A percentile compares a stretch with the other conserved stretches of the same genome.
Evolutionary conservation across 805 yeast genomes (phyloP).

Genomic region (Babjeviella inositovora): DNA sequence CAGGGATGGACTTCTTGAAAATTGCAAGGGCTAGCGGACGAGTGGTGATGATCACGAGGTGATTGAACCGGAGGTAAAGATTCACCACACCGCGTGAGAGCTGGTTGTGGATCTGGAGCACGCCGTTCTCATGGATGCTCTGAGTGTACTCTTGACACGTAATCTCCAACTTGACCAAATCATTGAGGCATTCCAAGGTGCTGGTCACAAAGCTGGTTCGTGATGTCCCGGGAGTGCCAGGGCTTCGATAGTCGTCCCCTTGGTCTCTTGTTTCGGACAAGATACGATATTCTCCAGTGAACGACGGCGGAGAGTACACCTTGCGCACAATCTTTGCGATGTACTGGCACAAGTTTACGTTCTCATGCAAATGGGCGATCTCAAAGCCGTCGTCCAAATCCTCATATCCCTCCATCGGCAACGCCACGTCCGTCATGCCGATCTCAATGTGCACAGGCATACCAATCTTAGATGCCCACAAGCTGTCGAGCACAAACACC

Average conservation of each 20-base stretch:
- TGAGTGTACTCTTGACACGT: no score
- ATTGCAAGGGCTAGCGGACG: conserved; percentile 16
- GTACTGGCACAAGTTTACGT: conserved; percentile 7
- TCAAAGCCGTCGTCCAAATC: conserved; percentile 13
- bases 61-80: conserved; percentile 15
- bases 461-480: conserved; percentile 17
- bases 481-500: conserved; percentile 14
- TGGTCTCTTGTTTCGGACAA: conserved; percentile 7
- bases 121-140: no score
- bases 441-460: conserved; percentile 16
- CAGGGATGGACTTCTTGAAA: conserved; percentile 11
- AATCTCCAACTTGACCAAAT: no score
- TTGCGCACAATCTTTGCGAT: conserved; percentile 12
- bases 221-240: conserved; percentile 6
- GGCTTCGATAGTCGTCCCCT: conserved; percentile 8
- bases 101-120: no score
- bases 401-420: conserved; percentile 3
- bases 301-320: conserved; percentile 12
- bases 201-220: conserved; percentile 6
- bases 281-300: conserved; percentile 7
- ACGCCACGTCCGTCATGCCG: conserved; percentile 13
- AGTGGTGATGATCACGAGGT: conserved; percentile 15
- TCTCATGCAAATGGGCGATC: conserved; percentile 9
- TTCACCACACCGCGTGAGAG: no score
- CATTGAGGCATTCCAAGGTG: no score